Evolutionary conservation across 1,139 yeast genomes (phyloP), one percentile per base, ranked within the genome.

Genomic region (Debaryomycetaceae sp.): DNA sequence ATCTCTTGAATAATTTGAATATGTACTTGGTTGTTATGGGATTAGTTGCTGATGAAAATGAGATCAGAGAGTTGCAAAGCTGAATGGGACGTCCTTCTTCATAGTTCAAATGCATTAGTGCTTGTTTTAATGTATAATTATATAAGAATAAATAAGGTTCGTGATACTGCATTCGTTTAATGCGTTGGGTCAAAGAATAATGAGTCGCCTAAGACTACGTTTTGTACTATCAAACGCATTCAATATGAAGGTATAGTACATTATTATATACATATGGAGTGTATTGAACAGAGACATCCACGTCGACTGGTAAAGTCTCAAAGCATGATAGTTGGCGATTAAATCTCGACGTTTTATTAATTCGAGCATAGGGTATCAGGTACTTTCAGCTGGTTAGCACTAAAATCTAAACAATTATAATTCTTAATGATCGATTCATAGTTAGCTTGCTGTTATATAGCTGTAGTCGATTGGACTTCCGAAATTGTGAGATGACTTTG

Each of bases 11-110:
- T 55, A 90, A 91, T 61, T 80, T 93, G 77, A 93, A 93, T 64
- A 73, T 93, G 78, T 91, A 90, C 71, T 78, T 93, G 68, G 95
- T 91, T 55, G 98, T 93, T 42, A 90, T 93, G 95, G 99, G 99
- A 4, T 78, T 93, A 53, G 90, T 88, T 51, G 97, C 97, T 11
- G 89, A 90, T 56, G 85, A 80, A 51, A 72, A 68, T 48, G 85
- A 80, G 54, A 79, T 80, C 53, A 72, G 76, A 48, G 84, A 80
- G 58, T 66, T 80, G 48, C 71, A 66, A 51, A 52, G 49, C 41
- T 41, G 20, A 41, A 34, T 7, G 8, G 8, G 4, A 34, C 8
- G 3, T 7, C 36, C 4, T 4, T 3, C 36, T 13, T n/a, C 36
- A 34, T 9, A 3, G 4, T 9, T 13, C 17, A 7, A 13, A 13